Evolutionary conservation across 2,329 filamentous ascomycete genomes (phyloP), one percentile per base, ranked within the genome.

Genomic region (Cercospora berteroae): DNA sequence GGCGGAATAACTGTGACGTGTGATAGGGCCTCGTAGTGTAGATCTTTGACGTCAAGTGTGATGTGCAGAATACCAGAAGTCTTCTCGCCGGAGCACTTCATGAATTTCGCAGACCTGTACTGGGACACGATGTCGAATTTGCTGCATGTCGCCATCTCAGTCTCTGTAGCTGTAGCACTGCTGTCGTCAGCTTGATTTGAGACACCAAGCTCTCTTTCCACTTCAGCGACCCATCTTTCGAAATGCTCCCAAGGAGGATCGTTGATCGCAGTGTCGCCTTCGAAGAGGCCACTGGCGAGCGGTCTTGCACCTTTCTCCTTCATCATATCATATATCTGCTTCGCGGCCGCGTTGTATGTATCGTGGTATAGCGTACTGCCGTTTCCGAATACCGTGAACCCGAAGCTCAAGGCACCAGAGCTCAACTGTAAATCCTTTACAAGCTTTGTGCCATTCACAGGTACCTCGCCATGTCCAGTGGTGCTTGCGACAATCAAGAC

Each of bases 161-260:
- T 29, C 36, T 60, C 20, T 1, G 23, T 16, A 6, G 12, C 1
- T 27, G 48, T 7, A 5, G 20, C 20, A 12, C 18, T 16, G 12
- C 23, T n/a, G 4, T 9, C 13, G 9, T 10, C n/a, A n/a, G 4
- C 10, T 16, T 10, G 20, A 9, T 13, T 2, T 1, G 4, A 10
- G 13, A 44, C 16, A 44, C 36, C 20, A 23, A 60, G 58, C 6
- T 27, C 13, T 25, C 13, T 27, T 16, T 42, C 13, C 18, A 60
- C 16, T 33, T 42, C 39, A 0, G 18, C 12, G 4, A 59, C 9
- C 65, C 65, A 67, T 20, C 13, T 31, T 5, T 64, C 65, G 42
- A 67, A 64, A 25, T 48, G 48, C 2, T n/a, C 27, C 65, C 65
- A 67, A 29, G 65, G 65, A n/a, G 65, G 65, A 48, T 64, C 52